Evolutionary conservation across 2,329 filamentous ascomycete species (phyloP), one percentile per base, ranked within the genome.

Genomic region (Allantophomopsis cytisporea): DNA sequence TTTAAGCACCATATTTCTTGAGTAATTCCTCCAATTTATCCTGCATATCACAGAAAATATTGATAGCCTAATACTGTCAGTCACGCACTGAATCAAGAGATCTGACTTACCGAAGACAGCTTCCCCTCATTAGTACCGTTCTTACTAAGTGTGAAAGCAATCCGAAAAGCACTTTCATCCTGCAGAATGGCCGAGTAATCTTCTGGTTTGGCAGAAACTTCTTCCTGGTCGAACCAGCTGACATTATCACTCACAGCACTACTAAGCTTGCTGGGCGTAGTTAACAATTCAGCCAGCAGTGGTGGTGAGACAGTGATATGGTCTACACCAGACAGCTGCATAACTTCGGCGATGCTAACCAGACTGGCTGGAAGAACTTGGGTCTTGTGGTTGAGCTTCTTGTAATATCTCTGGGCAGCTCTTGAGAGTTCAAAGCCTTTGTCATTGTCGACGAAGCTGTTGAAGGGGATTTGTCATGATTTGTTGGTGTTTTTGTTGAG

Each of bases 291-390:
- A 7, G 54, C 54, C 18, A 80, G 56, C 2, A 79, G 54, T 1
- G 55, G 56, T 0, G 74, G 73, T 0, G 73, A 62, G 30, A 81
- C 62, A 0, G 75, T 79, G 16, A 80, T 68, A 50, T 76, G 69
- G 31, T 74, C 59, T 2, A 69, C 66, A 1, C 74, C 73, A 2
- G 70, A 69, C 2, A 80, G 60, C 35, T 60, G 60, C 59, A 74
- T 68, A n/a, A 74, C 68, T 47, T 81, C 73, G 2, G 69, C 63
- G 1, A 66, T 62, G 0, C 65, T 71, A 0, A 71, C 76, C 35
- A 80, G 55, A 30, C 69, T 73, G 2, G 72, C 73, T 0, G 69
- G 68, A 5, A 79, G 50, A 3, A 79, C 69, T 40, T 66, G 57
- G 0, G 73, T 76, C 21, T 50, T 60, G 47, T 49, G 55, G 5